Evolutionary conservation across 306 rosid genomes (phyloP).

Genomic region (Delonix regia): DNA sequence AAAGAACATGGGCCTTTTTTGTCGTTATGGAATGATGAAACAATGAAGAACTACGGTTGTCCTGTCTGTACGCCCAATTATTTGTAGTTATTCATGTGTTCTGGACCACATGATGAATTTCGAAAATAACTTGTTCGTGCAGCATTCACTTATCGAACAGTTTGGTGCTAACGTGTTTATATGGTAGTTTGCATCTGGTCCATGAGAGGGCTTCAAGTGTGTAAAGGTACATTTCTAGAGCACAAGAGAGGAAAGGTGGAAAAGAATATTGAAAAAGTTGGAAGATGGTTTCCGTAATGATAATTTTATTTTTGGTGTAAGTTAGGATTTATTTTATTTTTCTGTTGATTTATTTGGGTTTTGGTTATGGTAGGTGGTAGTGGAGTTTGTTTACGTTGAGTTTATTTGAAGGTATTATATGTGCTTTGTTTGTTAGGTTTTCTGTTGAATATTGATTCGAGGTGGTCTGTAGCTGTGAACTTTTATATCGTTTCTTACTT

Average conservation of each 20-base stretch:
- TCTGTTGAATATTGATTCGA: conserved; percentile 53
- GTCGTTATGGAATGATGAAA: conserved; percentile 9
- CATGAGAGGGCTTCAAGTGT: neutral
- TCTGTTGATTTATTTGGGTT: conserved; percentile 18
- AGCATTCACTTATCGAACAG: neutral
- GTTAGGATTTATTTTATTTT: conserved; percentile 18
- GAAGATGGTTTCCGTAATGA: conserved; percentile 39
- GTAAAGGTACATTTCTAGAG: conserved; percentile 12
- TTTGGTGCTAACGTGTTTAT: neutral
- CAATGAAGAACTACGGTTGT: conserved; percentile 17
- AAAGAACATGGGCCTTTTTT: neutral
- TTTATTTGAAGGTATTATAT: conserved; percentile 87
- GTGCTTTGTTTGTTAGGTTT: conserved; percentile 63
- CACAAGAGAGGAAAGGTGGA: conserved; percentile 37
- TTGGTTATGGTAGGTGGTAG: conserved; percentile 82
- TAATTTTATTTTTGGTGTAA: conserved; percentile 36
- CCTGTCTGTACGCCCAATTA: conserved; percentile 4
- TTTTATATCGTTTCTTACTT: conserved; percentile 35
- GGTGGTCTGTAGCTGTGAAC: conserved; percentile 39
- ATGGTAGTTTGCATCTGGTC: conserved; percentile 34
- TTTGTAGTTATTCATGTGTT: neutral
- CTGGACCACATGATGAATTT: conserved; percentile 22
- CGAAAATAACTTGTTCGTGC: neutral
- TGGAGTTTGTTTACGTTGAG: conserved; percentile 85
- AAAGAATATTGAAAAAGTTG: conserved; percentile 21